Conservation (phyloP, 2,329 filamentous ascomycete species). For the Rachicladosporium sp. region DNA sequence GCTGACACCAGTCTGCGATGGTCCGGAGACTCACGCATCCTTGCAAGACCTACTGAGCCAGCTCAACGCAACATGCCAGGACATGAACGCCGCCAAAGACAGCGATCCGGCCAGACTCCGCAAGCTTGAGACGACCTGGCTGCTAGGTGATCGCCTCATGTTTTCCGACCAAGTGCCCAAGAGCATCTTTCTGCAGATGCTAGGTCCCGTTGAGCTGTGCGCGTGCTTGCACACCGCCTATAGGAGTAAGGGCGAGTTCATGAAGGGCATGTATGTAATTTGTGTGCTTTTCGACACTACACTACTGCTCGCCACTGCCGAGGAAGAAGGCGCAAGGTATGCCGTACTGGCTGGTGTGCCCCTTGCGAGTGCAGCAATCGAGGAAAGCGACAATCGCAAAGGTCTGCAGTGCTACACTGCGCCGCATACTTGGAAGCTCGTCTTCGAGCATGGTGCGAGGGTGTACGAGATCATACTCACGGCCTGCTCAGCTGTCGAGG, state of each 20-base stretch:
- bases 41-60: conserved; percentile 61
- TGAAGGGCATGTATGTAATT: conserved; percentile 71
- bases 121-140: conserved; percentile 68
- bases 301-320: conserved; percentile 59
- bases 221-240: conserved; percentile 76
- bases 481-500: conserved; percentile 71
- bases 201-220: conserved; percentile 71
- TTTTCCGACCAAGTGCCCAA: conserved; percentile 57
- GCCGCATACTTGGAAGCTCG: conserved; percentile 81
- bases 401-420: conserved; percentile 78
- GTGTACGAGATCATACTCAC: conserved; percentile 78
- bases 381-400: conserved; percentile 63
- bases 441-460: conserved; percentile 65
- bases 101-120: conserved; percentile 53
- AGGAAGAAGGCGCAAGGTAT: conserved; percentile 55
- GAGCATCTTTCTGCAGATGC: conserved; percentile 50
- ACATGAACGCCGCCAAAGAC: conserved; percentile 75
- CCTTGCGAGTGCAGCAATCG: conserved; percentile 52
- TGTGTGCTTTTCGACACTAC: conserved; percentile 73
- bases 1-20: conserved; percentile 72
- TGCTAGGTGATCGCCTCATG: conserved; percentile 67
- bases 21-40: conserved; percentile 68
- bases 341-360: conserved; percentile 63
- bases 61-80: conserved; percentile 60
- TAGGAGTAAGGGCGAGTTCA: conserved; percentile 46